phyloP scores from a whole-genome alignment of 352 stramenopile genomes.

The Phytophthora citrophthora region DNA sequence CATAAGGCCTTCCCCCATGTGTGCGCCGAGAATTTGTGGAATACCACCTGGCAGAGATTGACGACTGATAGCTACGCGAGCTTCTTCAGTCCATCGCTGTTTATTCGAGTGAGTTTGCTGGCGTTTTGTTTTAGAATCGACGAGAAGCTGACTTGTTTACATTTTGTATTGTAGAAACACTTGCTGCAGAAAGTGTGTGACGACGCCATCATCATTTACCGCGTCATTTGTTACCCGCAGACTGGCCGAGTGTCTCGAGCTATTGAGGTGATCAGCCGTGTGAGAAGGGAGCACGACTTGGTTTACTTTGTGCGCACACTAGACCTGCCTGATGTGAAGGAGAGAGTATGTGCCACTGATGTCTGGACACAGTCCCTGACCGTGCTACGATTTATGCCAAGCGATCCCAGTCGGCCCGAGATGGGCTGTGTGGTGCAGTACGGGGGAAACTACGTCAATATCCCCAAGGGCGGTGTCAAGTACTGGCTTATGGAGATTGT shows the following conservation, averaged over 20 bases:
- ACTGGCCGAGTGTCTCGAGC: constrained; percentile 46
- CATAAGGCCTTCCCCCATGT: constrained; percentile 56
- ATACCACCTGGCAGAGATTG: constrained; percentile 46
- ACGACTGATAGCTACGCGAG: constrained; percentile 52
- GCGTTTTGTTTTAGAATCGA: not conserved
- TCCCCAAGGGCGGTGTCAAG: constrained; percentile 42
- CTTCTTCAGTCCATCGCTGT: constrained; percentile 57
- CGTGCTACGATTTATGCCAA: constrained; percentile 53
- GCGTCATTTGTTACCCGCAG: constrained; percentile 52
- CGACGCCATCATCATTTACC: constrained; percentile 61
- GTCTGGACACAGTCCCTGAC: constrained; percentile 53
- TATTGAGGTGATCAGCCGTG: constrained; percentile 54
- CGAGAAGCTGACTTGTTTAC: not conserved
- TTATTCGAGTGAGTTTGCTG: constrained; percentile 43
- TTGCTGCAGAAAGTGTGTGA: constrained; percentile 51
- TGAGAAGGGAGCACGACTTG: constrained; percentile 50
- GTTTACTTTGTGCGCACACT: constrained; percentile 54
- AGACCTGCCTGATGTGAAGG: constrained; percentile 44
- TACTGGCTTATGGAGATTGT: constrained; percentile 70
- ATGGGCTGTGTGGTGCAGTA: constrained; percentile 51
- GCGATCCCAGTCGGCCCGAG: constrained; percentile 30
- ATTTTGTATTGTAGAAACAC: constrained; percentile 34
- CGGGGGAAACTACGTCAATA: constrained; percentile 50
- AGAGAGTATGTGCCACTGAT: constrained; percentile 36
- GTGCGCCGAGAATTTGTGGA: constrained; percentile 50